Evolutionary conservation across 306 rosid species (phyloP).

Genomic region (Argentina anserina): DNA sequence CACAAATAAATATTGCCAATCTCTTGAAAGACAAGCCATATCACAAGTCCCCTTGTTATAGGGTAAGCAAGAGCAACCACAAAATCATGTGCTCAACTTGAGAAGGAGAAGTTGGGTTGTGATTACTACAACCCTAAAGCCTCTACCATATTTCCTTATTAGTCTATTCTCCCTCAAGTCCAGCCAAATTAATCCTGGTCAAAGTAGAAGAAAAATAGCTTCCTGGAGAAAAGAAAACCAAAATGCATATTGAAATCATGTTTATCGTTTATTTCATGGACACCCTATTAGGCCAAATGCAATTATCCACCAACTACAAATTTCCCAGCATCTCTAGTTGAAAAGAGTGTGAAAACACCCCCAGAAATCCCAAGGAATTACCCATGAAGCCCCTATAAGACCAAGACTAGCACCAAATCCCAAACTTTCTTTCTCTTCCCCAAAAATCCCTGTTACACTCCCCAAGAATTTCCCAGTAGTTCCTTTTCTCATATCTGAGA

Average conservation of each 20-base stretch:
- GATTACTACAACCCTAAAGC: background rate
- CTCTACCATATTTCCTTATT: background rate
- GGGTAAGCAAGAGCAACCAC: slow-evolving; percentile 16
- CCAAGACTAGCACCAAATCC: background rate
- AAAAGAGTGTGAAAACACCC: background rate
- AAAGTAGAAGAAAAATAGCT: background rate
- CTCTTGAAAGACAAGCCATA: slow-evolving; percentile 1
- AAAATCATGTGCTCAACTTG: background rate
- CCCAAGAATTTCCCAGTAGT: background rate
- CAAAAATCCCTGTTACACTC: background rate
- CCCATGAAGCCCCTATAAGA: background rate
- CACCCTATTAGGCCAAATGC: background rate
- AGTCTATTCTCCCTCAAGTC: background rate
- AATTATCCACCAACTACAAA: slow-evolving; percentile 2
- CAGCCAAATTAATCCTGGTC: slow-evolving; percentile 1
- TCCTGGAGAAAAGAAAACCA: background rate
- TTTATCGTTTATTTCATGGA: background rate
- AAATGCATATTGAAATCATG: background rate
- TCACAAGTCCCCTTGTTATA: slow-evolving; percentile 1
- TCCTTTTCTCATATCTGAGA: slow-evolving; percentile 4
- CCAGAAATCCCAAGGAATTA: background rate
- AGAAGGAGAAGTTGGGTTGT: background rate
- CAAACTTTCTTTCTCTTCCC: slow-evolving; percentile 3
- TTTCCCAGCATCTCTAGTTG: background rate
- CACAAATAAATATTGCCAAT: background rate